These are phyloP conservation scores for Starmera stellimalicola DNA, from an alignment of 1,139 yeast genomes.

Conservation along the genomic window DNA sequence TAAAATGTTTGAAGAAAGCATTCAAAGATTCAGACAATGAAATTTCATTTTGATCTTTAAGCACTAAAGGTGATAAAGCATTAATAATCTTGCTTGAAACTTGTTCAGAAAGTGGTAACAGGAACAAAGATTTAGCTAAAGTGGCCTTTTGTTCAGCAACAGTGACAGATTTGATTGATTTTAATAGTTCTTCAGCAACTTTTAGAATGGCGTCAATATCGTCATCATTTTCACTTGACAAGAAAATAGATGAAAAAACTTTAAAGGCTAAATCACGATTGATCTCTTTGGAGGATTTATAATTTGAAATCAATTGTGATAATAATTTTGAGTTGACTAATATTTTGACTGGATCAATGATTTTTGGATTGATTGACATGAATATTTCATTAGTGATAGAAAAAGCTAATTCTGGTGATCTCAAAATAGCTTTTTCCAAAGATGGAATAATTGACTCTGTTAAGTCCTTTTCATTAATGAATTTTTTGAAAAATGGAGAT, in stretches of 20 bases:
- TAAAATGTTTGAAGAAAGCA: constrained; percentile 38
- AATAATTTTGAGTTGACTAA: constrained; percentile 43
- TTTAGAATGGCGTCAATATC: constrained; percentile 14
- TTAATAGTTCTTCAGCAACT: constrained; percentile 44
- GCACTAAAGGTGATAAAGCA: constrained; percentile 39
- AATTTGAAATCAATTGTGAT: constrained; percentile 48
- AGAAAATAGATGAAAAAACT: background rate
- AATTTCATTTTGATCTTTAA: constrained; percentile 70
- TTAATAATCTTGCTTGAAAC: constrained; percentile 30
- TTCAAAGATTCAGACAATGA: constrained; percentile 44
- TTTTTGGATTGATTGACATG: constrained; percentile 22
- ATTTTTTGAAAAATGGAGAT: constrained; percentile 30
- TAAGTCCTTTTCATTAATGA: constrained; percentile 36
- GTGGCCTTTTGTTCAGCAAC: constrained; percentile 58
- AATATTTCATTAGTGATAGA: constrained; percentile 39
- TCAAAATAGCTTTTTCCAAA: constrained; percentile 65
- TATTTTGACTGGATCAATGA: constrained; percentile 28
- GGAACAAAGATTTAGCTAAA: constrained; percentile 32
- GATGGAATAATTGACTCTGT: constrained; percentile 40
- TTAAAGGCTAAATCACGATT: constrained; percentile 48
- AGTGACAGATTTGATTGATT: constrained; percentile 50
- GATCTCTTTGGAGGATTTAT: constrained; percentile 62
- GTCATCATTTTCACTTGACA: background rate
- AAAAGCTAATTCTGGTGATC: constrained; percentile 73
- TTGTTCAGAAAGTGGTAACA: constrained; percentile 14